Base-by-base conservation (phyloP, 345 rosid genomes). In the Eutrema japonicum region DNA sequence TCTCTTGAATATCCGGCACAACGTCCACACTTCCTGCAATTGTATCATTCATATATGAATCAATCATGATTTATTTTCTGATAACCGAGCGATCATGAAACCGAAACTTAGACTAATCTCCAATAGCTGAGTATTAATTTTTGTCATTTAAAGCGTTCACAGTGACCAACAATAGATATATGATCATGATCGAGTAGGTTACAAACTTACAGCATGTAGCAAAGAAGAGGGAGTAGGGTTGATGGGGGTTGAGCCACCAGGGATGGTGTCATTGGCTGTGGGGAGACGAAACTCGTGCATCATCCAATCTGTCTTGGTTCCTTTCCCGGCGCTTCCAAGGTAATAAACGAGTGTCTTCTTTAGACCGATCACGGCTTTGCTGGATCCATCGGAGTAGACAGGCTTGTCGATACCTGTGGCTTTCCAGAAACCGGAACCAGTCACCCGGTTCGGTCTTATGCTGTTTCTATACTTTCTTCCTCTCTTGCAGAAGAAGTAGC, bases 251-350 rank as follows among this genome's bases (percentile, higher is more conserved):
- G 64, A 38, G 8, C 29, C 59, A 60, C 70, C 74, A 7, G 60
- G 56, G 69, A 66, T 50, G 66, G 33, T 67, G 72, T 65, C 75
- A 52, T 70, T 65, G 18, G 49, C 50, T 2, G 80, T 27, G 4
- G 97, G 96, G 26, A 94, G 96, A 68, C 98, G 96, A 82, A 94
- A 94, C 77, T 94, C 98, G 26, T 94, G 92, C 98, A 94, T 94
- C 98, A 94, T 94, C 98, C 98, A 94, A 51, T 91, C 97, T 2
- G 98, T 91, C 76, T 94, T 94, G 80, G 79, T 91, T 58, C 97
- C 98, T 86, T 94, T 94, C 7, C 96, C 96, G 0, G 98, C 98
- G 5, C 83, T 81, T 56, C 98, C 98, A 0, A 95, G 83, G 71
- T 94, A 94, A 62, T 94, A 91, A 1, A 94, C 98, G 8, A 94